Evolutionary conservation across 1,139 yeast genomes (phyloP).

Genomic region (Taphrina deformans): DNA sequence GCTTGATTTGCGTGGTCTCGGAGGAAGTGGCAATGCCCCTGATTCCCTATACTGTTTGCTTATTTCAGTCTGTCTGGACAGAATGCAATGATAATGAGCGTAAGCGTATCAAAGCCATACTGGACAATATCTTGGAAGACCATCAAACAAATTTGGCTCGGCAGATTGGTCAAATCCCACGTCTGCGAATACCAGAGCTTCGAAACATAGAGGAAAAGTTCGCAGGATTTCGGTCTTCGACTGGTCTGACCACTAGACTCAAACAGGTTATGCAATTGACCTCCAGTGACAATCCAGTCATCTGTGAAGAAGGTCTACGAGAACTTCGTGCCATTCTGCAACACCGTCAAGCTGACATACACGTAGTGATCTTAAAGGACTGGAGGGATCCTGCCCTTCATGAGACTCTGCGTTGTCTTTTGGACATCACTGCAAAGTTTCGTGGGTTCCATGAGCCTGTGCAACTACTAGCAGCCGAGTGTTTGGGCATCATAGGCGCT

Average conservation of each 20-base stretch:
- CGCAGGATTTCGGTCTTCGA: conserved; percentile 19
- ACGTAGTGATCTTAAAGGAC: conserved; percentile 42
- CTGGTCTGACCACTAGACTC: conserved; percentile 41
- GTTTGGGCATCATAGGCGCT: conserved; percentile 76
- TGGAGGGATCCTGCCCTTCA: conserved; percentile 48
- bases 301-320: conserved; percentile 72
- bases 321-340: conserved; percentile 61
- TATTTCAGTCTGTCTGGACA: conserved; percentile 65
- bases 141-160: conserved; percentile 40
- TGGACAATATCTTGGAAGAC: conserved; percentile 41
- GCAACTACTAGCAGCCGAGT: conserved; percentile 62
- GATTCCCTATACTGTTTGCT: conserved; percentile 59
- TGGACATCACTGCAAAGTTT: conserved; percentile 63
- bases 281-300: conserved; percentile 68
- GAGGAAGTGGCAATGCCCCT: conserved; percentile 57
- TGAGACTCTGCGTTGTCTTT: conserved; percentile 55
- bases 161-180: conserved; percentile 40
- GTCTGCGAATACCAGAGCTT: conserved; percentile 41
- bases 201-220: conserved; percentile 37
- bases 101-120: conserved; percentile 51
- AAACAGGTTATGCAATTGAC: conserved; percentile 59
- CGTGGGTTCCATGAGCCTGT: conserved; percentile 54
- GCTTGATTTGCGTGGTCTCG: conserved; percentile 54
- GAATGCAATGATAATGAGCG: conserved; percentile 54
- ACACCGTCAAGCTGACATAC: conserved; percentile 54